Evolutionary conservation across 495 filamentous ascomycete genomes (phyloP), one percentile per base, ranked within the genome.

Genomic region (Talaromyces borbonicus): DNA sequence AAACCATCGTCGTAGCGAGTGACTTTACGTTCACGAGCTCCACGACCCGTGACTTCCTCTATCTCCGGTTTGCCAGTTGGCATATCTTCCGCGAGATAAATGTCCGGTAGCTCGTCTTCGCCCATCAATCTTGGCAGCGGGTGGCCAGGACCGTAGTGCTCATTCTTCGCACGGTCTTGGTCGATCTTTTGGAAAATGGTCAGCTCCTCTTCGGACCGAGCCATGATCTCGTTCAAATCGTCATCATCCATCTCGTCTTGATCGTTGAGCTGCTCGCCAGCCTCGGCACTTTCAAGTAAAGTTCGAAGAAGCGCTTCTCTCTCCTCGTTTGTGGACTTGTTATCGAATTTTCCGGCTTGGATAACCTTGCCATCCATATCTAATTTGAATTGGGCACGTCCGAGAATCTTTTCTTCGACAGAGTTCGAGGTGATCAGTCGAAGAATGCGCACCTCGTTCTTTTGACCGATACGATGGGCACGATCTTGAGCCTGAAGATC

Each of bases 361-460:
- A 98, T 98, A 55, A 98, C 89, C 69, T 98, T 98, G 59, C 92
- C 93, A 58, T 98, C 92, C 81, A 98, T 95, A 60, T 97, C 90
- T 43, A 98, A 78, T 75, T 98, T 98, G 72, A 81, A 98, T 58
- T 95, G 84, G 1, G 92, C 92, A 51, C 90, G 85, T 66, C 97
- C 93, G 27, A 98, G 69, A 59, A 98, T 98, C 71, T 97, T 95
- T 65, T 98, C 92, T 65, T 98, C 92, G 14, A 98, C 87, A 1
- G 93, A 97, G 54, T 94, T 93, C 4, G 88, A 90, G 51, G 83
- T 95, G 62, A 98, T 98, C 30, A 98, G 72, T 54, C 92, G 79
- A 51, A 98, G 67, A 56, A 98, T 98, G 23, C 92, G 85, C 26
- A 98, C 92, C 67, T 98, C 92, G 57, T 98, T 98, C 80, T 98